These are phyloP conservation scores for Pseudisothecium myosuroides DNA, from an alignment of 225 moss, liverwort and hornwort species.

Conservation along the genomic window DNA sequence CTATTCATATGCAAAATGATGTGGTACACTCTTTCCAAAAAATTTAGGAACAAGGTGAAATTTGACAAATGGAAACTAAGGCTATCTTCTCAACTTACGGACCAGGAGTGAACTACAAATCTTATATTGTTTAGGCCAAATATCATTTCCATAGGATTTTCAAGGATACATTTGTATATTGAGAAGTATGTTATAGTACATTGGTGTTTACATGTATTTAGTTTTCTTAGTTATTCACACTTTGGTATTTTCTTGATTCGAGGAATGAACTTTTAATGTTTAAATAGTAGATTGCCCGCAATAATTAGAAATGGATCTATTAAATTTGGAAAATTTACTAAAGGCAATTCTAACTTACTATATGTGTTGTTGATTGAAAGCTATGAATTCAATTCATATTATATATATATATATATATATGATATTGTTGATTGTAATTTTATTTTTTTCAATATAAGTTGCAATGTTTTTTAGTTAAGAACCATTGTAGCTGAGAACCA, in stretches of 20 bases:
- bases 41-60: too few relatives aligned
- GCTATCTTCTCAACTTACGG: not conserved
- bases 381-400: too few relatives aligned
- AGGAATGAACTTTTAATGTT: not conserved
- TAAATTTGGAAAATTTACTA: too few relatives aligned
- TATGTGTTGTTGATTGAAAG: too few relatives aligned
- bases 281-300: too few relatives aligned
- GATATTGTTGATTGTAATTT: too few relatives aligned
- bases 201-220: not conserved
- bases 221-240: not conserved
- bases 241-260: not conserved
- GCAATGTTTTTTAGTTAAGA: too few relatives aligned
- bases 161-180: not conserved
- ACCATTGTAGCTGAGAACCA: too few relatives aligned
- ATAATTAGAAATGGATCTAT: too few relatives aligned
- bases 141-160: accelerated
- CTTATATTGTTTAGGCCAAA: not conserved
- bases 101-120: not conserved
- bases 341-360: too few relatives aligned
- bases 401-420: too few relatives aligned
- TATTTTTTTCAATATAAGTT: too few relatives aligned
- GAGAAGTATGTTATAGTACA: not conserved
- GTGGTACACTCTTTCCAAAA: not conserved
- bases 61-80: not conserved
- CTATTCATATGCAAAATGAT: not conserved